Evolutionary conservation across 164 flowering plant genomes (phyloP).

Genomic region (Tetracentron sinense): DNA sequence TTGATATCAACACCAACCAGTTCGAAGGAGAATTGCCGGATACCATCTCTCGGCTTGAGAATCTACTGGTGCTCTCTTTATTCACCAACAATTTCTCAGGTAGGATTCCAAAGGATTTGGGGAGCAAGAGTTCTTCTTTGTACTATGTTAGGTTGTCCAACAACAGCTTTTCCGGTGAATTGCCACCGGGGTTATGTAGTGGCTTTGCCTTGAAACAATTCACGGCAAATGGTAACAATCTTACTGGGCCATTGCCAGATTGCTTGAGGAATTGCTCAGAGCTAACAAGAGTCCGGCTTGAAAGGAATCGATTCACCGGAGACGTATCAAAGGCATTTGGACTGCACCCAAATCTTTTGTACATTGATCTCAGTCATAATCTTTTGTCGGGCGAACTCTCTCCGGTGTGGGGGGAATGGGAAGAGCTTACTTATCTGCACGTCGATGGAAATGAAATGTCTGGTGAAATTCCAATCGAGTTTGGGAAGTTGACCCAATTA

Average conservation of each 20-base stretch:
- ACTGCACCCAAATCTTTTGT: constrained; percentile 15
- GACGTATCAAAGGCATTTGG: constrained; percentile 29
- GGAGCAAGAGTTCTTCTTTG: constrained; percentile 23
- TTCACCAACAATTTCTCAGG: constrained; percentile 37
- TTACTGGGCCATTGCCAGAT: constrained; percentile 23
- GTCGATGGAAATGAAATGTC: constrained; percentile 29
- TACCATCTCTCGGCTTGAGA: constrained; percentile 26
- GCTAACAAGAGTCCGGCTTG: constrained; percentile 26
- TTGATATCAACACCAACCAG: constrained; percentile 34
- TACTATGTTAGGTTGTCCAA: constrained; percentile 17
- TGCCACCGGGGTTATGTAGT: constrained; percentile 26
- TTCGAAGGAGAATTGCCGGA: constrained; percentile 34
- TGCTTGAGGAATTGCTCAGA: constrained; percentile 28
- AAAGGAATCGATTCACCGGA: constrained; percentile 27
- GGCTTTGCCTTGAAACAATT: constrained; percentile 16
- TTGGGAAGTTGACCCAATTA: constrained; percentile 28
- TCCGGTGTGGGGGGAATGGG: constrained; percentile 29
- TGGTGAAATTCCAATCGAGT: constrained; percentile 33
- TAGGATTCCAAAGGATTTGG: constrained; percentile 35
- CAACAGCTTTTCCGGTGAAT: constrained; percentile 25
- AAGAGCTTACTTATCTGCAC: constrained; percentile 20
- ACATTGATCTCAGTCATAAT: constrained; percentile 20
- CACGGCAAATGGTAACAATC: constrained; percentile 16
- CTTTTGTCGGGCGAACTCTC: constrained; percentile 27
- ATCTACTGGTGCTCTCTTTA: constrained; percentile 19